Percentiles rank a stretch among this genome's conserved stretches.
Conservation (phyloP, 2,329 filamentous ascomycete species). For the Sclerotinia glacialis region DNA sequence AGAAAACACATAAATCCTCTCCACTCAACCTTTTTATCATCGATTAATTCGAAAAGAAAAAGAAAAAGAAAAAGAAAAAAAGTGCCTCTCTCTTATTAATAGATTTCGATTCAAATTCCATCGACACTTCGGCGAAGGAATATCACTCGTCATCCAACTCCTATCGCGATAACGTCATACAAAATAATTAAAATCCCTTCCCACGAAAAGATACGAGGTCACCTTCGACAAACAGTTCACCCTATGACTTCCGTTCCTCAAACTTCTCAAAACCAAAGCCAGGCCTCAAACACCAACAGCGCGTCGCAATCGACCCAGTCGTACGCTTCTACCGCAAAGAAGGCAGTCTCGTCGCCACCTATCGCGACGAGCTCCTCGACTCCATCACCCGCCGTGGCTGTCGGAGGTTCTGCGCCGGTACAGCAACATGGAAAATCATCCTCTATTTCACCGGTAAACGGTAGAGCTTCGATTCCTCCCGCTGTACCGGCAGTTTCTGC, state of each 20-base stretch:
- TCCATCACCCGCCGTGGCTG: conserved; percentile 53
- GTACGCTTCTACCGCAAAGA: conserved; percentile 68
- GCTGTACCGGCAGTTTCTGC: conserved; percentile 60
- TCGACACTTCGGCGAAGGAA: conserved; percentile 34
- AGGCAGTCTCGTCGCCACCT: conserved; percentile 58
- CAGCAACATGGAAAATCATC: conserved; percentile 62
- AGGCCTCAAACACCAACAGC: conserved; percentile 56
- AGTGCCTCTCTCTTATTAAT: conserved; percentile 1
- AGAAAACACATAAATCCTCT: conserved; percentile 20
- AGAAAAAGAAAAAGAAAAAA: too few relatives aligned
- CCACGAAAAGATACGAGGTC: conserved; percentile 23
- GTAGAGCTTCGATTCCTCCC: conserved; percentile 69
- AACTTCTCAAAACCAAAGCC: conserved; percentile 37
- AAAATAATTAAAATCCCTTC: conserved; percentile 16
- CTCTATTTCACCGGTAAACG: conserved; percentile 79
- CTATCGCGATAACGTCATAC: conserved; percentile 37
- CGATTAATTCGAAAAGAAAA: conserved; percentile 19
- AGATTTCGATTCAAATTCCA: conserved; percentile 28
- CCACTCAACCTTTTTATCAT: conserved; percentile 22
- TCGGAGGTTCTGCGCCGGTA: conserved; percentile 52
- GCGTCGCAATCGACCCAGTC: conserved; percentile 55
- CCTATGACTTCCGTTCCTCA: conserved; percentile 42
- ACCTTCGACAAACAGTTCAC: conserved; percentile 30
- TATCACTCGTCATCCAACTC: conserved; percentile 17
- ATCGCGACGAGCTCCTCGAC: conserved; percentile 57